phyloP scores from a whole-genome alignment of 2,329 filamentous ascomycete genomes.

The Ascochyta viciae-villosae region DNA sequence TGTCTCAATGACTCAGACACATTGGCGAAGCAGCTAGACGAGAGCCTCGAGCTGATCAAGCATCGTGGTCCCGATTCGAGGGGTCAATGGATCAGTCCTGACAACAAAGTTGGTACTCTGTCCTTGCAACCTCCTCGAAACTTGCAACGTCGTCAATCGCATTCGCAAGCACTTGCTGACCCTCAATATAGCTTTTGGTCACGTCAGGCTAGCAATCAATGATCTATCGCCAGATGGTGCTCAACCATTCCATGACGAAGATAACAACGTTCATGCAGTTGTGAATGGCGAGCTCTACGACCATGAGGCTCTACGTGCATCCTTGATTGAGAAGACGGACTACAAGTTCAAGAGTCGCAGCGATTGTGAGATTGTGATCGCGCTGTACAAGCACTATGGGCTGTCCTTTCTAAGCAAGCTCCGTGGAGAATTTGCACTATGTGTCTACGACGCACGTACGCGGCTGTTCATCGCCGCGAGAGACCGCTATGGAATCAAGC shows the following conservation, averaged over 20 bases:
- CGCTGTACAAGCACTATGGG: slow-evolving; percentile 56
- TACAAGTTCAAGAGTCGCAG: slow-evolving; percentile 57
- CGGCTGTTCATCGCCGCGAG: slow-evolving; percentile 55
- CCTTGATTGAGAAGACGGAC: slow-evolving; percentile 33
- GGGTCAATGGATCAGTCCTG: slow-evolving; percentile 54
- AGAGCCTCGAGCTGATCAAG: slow-evolving; percentile 38
- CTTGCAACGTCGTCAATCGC: not conserved
- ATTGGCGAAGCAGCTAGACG: slow-evolving; percentile 13
- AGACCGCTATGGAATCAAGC: slow-evolving; percentile 66
- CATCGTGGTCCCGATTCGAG: slow-evolving; percentile 56
- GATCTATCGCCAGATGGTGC: slow-evolving; percentile 26
- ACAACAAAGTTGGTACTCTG: slow-evolving; percentile 51
- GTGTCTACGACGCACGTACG: slow-evolving; percentile 57
- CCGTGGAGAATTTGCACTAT: slow-evolving; percentile 62
- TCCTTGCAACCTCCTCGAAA: slow-evolving; percentile 6
- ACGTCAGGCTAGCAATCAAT: slow-evolving; percentile 33
- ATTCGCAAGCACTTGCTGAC: slow-evolving; percentile 3
- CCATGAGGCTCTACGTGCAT: slow-evolving; percentile 53
- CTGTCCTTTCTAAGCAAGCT: slow-evolving; percentile 55
- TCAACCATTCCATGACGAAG: slow-evolving; percentile 31
- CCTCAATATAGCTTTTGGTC: slow-evolving; percentile 24
- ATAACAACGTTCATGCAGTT: slow-evolving; percentile 57
- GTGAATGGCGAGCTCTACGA: slow-evolving; percentile 68
- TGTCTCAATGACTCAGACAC: slow-evolving; percentile 3
- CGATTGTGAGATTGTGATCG: slow-evolving; percentile 62